phyloP scores from a whole-genome alignment of 352 stramenopile species.

The Phytopythium aichiense region DNA sequence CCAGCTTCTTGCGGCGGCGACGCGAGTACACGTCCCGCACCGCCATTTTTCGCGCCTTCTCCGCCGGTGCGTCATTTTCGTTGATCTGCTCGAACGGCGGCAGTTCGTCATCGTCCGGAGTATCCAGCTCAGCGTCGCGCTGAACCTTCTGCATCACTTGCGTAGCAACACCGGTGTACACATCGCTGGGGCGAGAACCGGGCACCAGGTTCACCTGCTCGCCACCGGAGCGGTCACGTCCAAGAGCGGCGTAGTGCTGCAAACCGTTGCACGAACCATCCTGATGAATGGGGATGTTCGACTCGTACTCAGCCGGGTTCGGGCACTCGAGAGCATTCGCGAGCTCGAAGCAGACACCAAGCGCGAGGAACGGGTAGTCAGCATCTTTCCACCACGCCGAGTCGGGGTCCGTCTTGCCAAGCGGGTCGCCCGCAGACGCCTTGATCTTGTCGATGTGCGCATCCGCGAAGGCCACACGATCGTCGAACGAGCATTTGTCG shows the following conservation, averaged over 20 bases:
- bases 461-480: conserved; percentile 94
- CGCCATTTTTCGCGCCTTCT: conserved; percentile 17
- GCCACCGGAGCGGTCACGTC: conserved; percentile 92
- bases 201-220: conserved; percentile 97
- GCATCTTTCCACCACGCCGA: conserved; percentile 94
- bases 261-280: conserved; percentile 99
- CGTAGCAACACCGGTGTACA: conserved; percentile 94
- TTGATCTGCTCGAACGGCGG: conserved; percentile 11
- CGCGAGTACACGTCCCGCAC: conserved; percentile 19
- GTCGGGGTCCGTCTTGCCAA: conserved; percentile 59
- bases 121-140: conserved; percentile 46
- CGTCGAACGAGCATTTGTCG: conserved; percentile 96
- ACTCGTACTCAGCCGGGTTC: conserved; percentile 93
- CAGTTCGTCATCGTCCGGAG: conserved; percentile 30
- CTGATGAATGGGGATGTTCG: conserved; percentile 95
- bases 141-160: conserved; percentile 83
- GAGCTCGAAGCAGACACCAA: conserved; percentile 97
- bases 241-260: conserved; percentile 99
- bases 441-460: conserved; percentile 94
- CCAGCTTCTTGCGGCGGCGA: conserved; percentile 62
- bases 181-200: conserved; percentile 93
- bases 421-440: conserved; percentile 85
- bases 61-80: neutral
- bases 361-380: conserved; percentile 97
- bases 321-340: conserved; percentile 91